These are phyloP conservation scores for Wakefieldia striispora DNA, from an alignment of 768 basidiomycete species.

Conservation along the genomic window DNA sequence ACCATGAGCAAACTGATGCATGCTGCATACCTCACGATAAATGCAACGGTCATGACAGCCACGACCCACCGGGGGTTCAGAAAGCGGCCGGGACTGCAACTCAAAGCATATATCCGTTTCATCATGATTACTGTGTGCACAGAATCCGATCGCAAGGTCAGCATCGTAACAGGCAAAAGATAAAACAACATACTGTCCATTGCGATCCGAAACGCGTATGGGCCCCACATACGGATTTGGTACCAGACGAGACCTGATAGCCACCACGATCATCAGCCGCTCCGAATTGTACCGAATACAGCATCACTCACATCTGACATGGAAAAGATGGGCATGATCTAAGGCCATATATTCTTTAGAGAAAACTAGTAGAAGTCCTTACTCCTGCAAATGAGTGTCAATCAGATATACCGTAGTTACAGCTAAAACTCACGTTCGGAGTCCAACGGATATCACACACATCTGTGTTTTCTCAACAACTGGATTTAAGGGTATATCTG, in stretches of 20 bases:
- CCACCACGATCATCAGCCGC: background rate
- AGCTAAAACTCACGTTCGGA: constrained; percentile 4
- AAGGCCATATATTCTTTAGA: too few relatives aligned
- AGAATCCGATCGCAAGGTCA: background rate
- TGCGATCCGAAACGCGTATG: constrained; percentile 11
- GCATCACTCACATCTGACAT: constrained; percentile 10
- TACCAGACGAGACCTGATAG: constrained; percentile 14
- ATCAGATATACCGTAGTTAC: background rate
- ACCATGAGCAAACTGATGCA: constrained; percentile 10
- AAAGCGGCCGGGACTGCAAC: background rate
- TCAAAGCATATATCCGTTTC: constrained; percentile 16
- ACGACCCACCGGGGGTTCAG: constrained; percentile 10
- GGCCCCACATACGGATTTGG: constrained; percentile 15
- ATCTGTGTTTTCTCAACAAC: constrained; percentile 7
- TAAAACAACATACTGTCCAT: constrained; percentile 17
- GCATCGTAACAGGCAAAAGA: background rate
- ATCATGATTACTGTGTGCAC: constrained; percentile 18
- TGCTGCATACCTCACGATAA: constrained; percentile 3
- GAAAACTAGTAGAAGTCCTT: background rate
- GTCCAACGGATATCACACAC: constrained; percentile 7
- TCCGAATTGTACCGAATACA: background rate
- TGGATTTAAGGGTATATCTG: too few relatives aligned
- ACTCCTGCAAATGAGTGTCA: constrained; percentile 7
- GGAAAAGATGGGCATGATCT: too few relatives aligned
- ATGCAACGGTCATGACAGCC: constrained; percentile 1